Conservation (phyloP, 2,329 filamentous ascomycete species). For the Grosmannia clavigera region DNA sequence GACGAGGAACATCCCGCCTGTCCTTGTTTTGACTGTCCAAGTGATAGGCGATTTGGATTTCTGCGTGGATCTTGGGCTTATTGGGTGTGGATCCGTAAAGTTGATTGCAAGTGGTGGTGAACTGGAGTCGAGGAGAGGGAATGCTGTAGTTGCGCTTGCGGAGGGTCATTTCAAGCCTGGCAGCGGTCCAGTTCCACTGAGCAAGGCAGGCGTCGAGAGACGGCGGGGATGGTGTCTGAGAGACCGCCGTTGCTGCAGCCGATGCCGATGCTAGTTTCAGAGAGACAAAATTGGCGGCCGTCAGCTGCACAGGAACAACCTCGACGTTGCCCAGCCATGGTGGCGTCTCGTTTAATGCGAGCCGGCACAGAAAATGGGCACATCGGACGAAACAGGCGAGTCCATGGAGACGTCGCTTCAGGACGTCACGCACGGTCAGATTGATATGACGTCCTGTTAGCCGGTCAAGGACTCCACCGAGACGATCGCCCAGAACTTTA, state of each 20-base stretch:
- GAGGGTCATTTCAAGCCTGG: neutral
- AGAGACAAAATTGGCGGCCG: neutral
- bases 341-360: constrained; percentile 16
- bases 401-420: constrained; percentile 18
- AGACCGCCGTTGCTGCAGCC: neutral
- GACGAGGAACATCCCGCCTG: constrained; percentile 19
- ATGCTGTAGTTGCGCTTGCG: neutral
- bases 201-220: neutral
- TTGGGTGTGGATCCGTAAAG: constrained; percentile 3
- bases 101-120: neutral
- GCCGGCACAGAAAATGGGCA: constrained; percentile 20
- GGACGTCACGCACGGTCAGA: neutral
- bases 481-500: no score
- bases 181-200: neutral
- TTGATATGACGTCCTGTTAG: neutral
- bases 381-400: constrained; percentile 24
- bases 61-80: constrained; percentile 30
- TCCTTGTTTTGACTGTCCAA: constrained; percentile 14
- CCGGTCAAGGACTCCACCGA: neutral
- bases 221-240: neutral
- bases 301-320: constrained; percentile 7
- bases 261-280: neutral
- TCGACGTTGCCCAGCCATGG: constrained; percentile 17
- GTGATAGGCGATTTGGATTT: constrained; percentile 34
- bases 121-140: constrained; percentile 3